Base-by-base conservation (phyloP, 2,329 filamentous ascomycete species). In the Pseudogymnoascus sp. region DNA sequence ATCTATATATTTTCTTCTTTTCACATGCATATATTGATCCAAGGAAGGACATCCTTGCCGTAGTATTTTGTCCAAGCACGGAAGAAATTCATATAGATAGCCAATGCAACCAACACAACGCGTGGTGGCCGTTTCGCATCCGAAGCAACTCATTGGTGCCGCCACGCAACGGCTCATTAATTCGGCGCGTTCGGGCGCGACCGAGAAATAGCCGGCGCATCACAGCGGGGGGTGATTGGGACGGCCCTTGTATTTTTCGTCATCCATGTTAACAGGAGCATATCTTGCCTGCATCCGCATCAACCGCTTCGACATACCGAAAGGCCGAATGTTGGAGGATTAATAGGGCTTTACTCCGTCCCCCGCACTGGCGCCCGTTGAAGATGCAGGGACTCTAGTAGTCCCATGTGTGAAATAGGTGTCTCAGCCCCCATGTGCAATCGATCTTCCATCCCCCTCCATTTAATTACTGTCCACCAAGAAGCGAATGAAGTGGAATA, bases 11-110 rank as follows among this genome's bases (percentile, higher is more conserved):
- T 53, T 53, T 34, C n/a, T 18, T 53, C 9, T 34, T 31, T 53
- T 53, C 25, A 53, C 46, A 53, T 53, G 46, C n/a, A 53, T 53
- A 49, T 53, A 53, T 53, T 53, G 25, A 46, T 31, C 25, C 46
- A 28, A 53, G 18, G 25, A 34, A 14, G 25, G 25, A 31, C 25
- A 31, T 18, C 25, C 21, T 11, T 31, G 31, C 43, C 6, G 14
- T 23, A 25, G 11, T 12, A 14, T 11, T 28, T 16, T 34, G 46
- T 16, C 25, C 25, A 53, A 11, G 9, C 6, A 18, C 3, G 25
- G 46, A 53, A 53, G n/a, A 53, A 53, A 18, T 49, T 28, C 43
- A 18, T 34, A 16, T 53, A 53, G 46, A 31, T 16, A 31, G 25
- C 25, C 8, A 31, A 34, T 31, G 9, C n/a, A 53, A 53, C 46